phyloP scores from a whole-genome alignment of 2,329 filamentous ascomycete species.

The Ophiostoma sp. region DNA sequence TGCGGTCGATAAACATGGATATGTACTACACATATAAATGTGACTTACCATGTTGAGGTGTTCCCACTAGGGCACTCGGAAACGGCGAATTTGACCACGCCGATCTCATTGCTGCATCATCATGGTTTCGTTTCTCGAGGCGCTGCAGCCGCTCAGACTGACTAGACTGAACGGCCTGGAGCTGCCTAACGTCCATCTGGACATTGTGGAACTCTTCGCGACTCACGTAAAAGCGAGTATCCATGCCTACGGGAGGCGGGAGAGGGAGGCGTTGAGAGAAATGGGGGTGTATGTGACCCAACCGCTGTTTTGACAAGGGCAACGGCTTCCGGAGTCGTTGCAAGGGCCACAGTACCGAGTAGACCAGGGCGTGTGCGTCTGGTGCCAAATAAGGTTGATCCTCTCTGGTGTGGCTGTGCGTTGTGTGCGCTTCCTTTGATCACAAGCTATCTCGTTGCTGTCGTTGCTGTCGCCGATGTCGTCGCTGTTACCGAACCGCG shows the following conservation, averaged over 20 bases:
- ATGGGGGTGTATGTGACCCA: background rate
- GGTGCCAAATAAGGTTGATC: background rate
- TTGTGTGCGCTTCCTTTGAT: background rate
- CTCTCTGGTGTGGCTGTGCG: background rate
- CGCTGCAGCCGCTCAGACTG: slow-evolving; percentile 58
- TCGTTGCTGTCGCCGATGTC: background rate
- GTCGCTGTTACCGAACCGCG: background rate
- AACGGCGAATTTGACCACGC: slow-evolving; percentile 91
- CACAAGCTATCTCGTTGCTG: background rate
- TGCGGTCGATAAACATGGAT: too few relatives aligned
- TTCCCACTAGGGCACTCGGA: slow-evolving; percentile 74
- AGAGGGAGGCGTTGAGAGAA: background rate
- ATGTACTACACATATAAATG: background rate
- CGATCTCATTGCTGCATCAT: slow-evolving; percentile 67
- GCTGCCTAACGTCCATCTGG: slow-evolving; percentile 65
- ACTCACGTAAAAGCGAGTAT: slow-evolving; percentile 54
- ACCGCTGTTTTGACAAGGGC: background rate
- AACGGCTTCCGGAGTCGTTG: slow-evolving; percentile 3
- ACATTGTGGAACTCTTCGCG: slow-evolving; percentile 63
- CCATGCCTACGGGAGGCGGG: slow-evolving; percentile 46
- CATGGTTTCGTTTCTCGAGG: slow-evolving; percentile 61
- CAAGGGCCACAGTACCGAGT: background rate
- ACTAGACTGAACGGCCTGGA: slow-evolving; percentile 57
- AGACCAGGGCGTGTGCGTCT: background rate
- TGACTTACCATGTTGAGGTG: slow-evolving; percentile 74